Conservation (phyloP, 495 filamentous ascomycete genomes). For the Extremus antarcticus region DNA sequence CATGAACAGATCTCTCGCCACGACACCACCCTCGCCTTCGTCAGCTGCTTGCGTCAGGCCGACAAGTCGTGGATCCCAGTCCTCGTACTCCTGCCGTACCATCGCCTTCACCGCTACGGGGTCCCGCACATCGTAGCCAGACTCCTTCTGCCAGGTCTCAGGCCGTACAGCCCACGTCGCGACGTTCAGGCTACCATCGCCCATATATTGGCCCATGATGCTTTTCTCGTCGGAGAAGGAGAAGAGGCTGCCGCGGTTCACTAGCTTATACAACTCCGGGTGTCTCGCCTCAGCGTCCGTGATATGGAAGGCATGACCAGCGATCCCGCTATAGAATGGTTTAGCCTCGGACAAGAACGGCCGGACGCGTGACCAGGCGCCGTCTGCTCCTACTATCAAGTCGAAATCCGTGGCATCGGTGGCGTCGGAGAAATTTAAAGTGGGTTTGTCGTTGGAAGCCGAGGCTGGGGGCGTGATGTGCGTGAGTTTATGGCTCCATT, state of each 20-base stretch:
- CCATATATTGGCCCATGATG: constrained; percentile 34
- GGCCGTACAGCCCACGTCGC: constrained; percentile 25
- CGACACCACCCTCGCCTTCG: constrained; percentile 9
- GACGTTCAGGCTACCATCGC: constrained; percentile 33
- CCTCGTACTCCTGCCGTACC: constrained; percentile 5
- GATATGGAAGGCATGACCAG: constrained; percentile 15
- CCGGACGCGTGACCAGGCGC: constrained; percentile 48
- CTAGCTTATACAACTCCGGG: constrained; percentile 30
- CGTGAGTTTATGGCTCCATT: constrained; percentile 18
- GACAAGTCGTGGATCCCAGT: constrained; percentile 9
- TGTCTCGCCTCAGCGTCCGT: constrained; percentile 24
- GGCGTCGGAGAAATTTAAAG: constrained; percentile 25
- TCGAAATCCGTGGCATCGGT: constrained; percentile 33
- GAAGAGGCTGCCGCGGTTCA: constrained; percentile 38
- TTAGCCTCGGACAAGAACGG: constrained; percentile 34
- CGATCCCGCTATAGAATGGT: constrained; percentile 44
- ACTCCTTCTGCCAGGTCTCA: constrained; percentile 32
- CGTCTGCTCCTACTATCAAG: constrained; percentile 52
- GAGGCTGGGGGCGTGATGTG: background rate
- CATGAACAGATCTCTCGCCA: constrained; percentile 34
- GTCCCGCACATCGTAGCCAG: constrained; percentile 23
- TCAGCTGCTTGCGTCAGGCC: constrained; percentile 6
- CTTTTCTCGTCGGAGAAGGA: constrained; percentile 31
- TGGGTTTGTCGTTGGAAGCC: constrained; percentile 1
- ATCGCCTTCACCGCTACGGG: constrained; percentile 4